Evolutionary conservation across 2,329 filamentous ascomycete species (phyloP).

Genomic region (Pseudogymnoascus sp.): DNA sequence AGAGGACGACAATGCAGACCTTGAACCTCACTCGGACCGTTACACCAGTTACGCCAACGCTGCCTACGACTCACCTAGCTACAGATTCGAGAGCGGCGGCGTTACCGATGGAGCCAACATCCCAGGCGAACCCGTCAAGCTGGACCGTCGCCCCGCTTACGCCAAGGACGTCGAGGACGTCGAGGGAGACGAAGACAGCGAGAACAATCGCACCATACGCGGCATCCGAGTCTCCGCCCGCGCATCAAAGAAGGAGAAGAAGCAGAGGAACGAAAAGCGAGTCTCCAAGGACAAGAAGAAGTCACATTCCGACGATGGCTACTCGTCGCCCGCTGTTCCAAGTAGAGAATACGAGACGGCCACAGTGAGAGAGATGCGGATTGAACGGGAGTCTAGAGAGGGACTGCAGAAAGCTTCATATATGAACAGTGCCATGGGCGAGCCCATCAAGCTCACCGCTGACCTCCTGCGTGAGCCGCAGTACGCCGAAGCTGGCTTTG

Average conservation of each 20-base stretch:
- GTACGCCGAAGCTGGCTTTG: neutral
- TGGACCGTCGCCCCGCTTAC: constrained; percentile 18
- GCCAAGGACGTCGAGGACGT: constrained; percentile 17
- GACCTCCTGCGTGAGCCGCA: neutral
- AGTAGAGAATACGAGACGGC: neutral
- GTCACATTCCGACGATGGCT: neutral
- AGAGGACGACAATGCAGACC: no score
- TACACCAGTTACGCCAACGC: neutral
- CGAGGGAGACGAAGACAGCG: constrained; percentile 17
- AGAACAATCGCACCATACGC: constrained; percentile 17
- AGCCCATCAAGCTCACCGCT: neutral
- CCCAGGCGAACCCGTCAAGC: neutral
- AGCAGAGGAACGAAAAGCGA: constrained; percentile 11
- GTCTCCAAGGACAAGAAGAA: constrained; percentile 5
- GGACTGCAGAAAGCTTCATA: constrained; percentile 21
- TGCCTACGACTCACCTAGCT: neutral
- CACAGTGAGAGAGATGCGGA: neutral
- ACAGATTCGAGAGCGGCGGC: neutral
- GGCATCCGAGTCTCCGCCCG: constrained; percentile 21
- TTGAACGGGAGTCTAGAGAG: neutral
- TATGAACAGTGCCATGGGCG: constrained; percentile 9
- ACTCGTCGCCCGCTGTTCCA: neutral
- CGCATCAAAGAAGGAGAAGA: constrained; percentile 18
- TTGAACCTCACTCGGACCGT: neutral
- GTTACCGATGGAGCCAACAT: neutral